Evolutionary conservation across 352 stramenopile species (phyloP), one percentile per base, ranked within the genome.

Genomic region (Pythium phragmitis): DNA sequence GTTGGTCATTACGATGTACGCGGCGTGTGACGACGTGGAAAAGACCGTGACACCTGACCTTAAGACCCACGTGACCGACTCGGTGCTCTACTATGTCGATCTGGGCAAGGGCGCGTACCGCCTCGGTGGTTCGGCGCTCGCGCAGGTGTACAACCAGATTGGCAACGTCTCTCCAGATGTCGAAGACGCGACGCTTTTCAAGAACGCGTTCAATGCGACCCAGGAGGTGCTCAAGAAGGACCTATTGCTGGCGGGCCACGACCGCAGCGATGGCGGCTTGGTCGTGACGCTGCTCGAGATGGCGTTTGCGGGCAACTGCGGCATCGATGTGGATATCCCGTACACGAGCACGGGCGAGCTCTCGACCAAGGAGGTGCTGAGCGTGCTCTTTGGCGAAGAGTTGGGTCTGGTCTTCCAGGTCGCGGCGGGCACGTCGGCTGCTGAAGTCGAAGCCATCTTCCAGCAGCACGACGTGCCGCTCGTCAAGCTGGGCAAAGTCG

Each of bases 221-320:
- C 97, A 99, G 76, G 66, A 66, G 36, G 96, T 65, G 81, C 78
- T 99, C 65, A 96, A 98, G 68, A 83, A 96, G 43, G 68, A 84
- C 30, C 77, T 90, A 30, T 70, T 99, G 37, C 82, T 98, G 3
- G 91, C 97, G 56, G 97, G 97, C n/a, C 98, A 99, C 79, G 98
- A 99, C 75, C 88, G 97, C 67, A 99, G 93, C 50, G 98, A 99
- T 79, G 98, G 98, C 68, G 98, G 98, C 70, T 81, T 99, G 23
- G 82, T 98, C 28, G 89, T 97, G 8, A 89, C 94, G 21, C 75
- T 99, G 9, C 70, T 99, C 14, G 97, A 99, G 77, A 99, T 99
- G 98, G 96, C 96, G 1, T 99, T 99, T 71, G 92, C 96, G 21
- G 97, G 98, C 57, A 98, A 99, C 80, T 98, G 97, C 68, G 97